A percentile compares a stretch with the other conserved stretches of the same genome.
Conservation (phyloP, 2,329 filamentous ascomycete species). For the Calonectria ilicicola region DNA sequence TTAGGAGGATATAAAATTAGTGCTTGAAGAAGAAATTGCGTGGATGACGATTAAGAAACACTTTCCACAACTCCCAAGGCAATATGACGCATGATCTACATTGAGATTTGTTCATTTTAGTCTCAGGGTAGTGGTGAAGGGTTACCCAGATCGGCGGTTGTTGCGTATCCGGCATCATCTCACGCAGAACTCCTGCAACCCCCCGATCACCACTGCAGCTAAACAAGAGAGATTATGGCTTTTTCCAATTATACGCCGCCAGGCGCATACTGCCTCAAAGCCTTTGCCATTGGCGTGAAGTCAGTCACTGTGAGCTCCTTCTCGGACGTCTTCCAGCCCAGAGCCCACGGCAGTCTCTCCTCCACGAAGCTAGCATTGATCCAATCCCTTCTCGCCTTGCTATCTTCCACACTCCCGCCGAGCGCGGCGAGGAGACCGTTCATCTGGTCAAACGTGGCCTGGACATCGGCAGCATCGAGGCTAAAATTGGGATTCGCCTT, state of each 20-base stretch:
- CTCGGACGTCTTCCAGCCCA: conserved; percentile 4
- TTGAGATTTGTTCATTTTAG: too few relatives aligned
- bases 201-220: neutral
- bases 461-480: neutral
- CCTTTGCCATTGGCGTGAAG: neutral
- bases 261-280: neutral
- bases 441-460: conserved; percentile 2
- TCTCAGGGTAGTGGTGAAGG: too few relatives aligned
- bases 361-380: conserved; percentile 1
- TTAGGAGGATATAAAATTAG: too few relatives aligned
- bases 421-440: neutral
- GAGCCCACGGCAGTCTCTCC: neutral
- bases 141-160: neutral
- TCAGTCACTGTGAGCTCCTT: neutral
- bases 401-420: neutral
- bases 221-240: neutral
- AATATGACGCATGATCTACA: too few relatives aligned
- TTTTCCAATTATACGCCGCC: neutral
- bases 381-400: neutral
- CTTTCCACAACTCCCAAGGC: too few relatives aligned
- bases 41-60: too few relatives aligned
- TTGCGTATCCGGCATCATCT: neutral
- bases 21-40: too few relatives aligned
- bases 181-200: neutral
- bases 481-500: neutral